Evolutionary conservation across 108 stramenopile genomes (phyloP).

Genomic region (Conticribra guillardii): DNA sequence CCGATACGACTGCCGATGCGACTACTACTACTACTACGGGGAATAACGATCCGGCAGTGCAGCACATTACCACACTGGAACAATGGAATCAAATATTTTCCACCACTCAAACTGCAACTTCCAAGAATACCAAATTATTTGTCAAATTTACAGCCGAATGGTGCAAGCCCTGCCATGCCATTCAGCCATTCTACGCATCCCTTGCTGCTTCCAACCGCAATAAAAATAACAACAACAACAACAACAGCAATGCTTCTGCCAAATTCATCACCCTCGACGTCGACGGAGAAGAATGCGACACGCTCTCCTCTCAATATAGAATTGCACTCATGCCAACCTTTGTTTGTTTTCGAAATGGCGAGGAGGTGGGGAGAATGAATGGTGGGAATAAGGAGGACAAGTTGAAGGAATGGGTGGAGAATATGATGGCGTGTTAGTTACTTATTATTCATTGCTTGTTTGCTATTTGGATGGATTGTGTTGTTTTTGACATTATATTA

Average conservation of each 20-base stretch:
- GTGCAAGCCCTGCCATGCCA: conserved; percentile 87
- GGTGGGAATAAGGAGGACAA: conserved; percentile 37
- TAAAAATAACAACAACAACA: too few species aligned
- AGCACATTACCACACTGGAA: conserved; percentile 18
- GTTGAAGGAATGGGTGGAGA: conserved; percentile 31
- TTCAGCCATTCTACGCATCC: conserved; percentile 66
- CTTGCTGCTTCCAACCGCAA: conserved; percentile 36
- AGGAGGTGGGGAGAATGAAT: conserved; percentile 40
- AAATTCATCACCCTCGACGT: conserved; percentile 52
- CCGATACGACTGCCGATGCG: background rate
- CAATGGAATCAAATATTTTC: conserved; percentile 18
- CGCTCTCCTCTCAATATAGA: conserved; percentile 54
- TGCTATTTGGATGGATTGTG: too few species aligned
- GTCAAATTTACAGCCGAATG: conserved; percentile 88
- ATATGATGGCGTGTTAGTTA: too few species aligned
- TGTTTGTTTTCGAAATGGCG: conserved; percentile 52
- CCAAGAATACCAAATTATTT: conserved; percentile 30
- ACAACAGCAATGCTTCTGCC: too few species aligned
- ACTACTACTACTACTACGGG: background rate
- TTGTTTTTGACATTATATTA: too few species aligned
- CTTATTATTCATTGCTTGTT: too few species aligned
- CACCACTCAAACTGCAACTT: background rate
- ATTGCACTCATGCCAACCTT: conserved; percentile 92
- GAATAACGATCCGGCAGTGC: background rate
- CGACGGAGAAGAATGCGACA: conserved; percentile 88